phyloP scores from a whole-genome alignment of 305 asterid genomes.

The Fraxinus floribunda region DNA sequence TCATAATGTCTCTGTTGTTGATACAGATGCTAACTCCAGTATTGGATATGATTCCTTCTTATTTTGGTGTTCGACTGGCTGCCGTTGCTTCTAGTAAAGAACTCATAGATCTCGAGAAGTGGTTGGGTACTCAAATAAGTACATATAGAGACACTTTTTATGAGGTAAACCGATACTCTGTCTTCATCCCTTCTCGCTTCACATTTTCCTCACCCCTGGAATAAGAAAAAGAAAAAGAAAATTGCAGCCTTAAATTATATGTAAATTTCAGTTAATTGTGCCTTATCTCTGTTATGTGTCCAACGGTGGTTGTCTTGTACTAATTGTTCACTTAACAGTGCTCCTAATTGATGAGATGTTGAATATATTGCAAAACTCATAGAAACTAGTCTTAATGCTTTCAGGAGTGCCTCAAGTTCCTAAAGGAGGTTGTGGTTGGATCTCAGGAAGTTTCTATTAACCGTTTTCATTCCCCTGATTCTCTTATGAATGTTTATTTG shows the following conservation, averaged over 20 bases:
- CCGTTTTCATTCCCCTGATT: conserved; percentile 54
- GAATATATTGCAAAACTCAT: conserved; percentile 4
- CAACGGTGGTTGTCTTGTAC: background rate
- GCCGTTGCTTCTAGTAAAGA: conserved; percentile 85
- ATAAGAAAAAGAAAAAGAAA: background rate
- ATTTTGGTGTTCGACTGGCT: conserved; percentile 77
- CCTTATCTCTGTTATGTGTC: background rate
- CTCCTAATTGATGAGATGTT: background rate
- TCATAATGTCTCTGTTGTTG: conserved; percentile 1
- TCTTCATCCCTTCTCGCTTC: background rate
- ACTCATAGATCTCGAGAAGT: conserved; percentile 75
- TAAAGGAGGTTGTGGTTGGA: conserved; percentile 70
- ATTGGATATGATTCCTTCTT: conserved; percentile 74
- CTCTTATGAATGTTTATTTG: conserved; percentile 55
- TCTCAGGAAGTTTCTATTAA: conserved; percentile 61
- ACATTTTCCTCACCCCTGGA: background rate
- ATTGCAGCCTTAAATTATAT: background rate
- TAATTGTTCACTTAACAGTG: background rate
- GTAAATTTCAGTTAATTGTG: background rate
- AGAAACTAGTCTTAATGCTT: conserved; percentile 23
- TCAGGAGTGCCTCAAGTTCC: conserved; percentile 86
- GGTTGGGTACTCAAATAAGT: conserved; percentile 64
- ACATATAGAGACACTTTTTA: conserved; percentile 65
- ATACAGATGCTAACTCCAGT: conserved; percentile 71
- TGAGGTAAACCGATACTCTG: conserved; percentile 49